A percentile compares a stretch with the other conserved stretches of the same genome.
Evolutionary conservation across 2,329 filamentous ascomycete genomes (phyloP).

Genomic region (Didymella sp.): DNA sequence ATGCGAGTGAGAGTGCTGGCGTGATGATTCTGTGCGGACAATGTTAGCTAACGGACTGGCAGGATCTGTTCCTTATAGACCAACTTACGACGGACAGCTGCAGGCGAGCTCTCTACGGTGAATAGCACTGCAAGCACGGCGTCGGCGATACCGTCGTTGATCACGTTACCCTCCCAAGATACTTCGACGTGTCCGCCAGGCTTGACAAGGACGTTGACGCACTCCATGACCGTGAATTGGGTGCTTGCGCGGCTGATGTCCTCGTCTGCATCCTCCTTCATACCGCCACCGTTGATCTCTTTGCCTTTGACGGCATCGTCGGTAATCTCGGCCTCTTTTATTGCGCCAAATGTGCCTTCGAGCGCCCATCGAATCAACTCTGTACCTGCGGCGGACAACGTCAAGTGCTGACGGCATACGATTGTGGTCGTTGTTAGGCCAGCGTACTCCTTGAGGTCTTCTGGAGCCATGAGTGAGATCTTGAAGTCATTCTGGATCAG

Average conservation of each 20-base stretch:
- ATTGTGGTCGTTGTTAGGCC: constrained; percentile 97
- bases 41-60: constrained; percentile 1
- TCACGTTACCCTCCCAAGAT: constrained; percentile 97
- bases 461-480: constrained; percentile 93
- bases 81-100: constrained; percentile 83
- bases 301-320: constrained; percentile 45
- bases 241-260: constrained; percentile 64
- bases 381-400: constrained; percentile 83
- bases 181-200: constrained; percentile 82
- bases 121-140: constrained; percentile 92
- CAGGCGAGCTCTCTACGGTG: constrained; percentile 90
- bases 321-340: constrained; percentile 56
- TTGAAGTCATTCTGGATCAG: constrained; percentile 98
- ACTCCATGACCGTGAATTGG: constrained; percentile 81
- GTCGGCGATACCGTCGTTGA: constrained; percentile 98
- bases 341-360: constrained; percentile 89
- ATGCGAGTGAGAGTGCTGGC: constrained; percentile 40
- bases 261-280: constrained; percentile 67
- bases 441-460: constrained; percentile 94
- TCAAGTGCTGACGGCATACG: constrained; percentile 88
- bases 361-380: constrained; percentile 94
- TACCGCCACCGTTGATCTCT: constrained; percentile 50
- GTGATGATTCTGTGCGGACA: constrained; percentile 43
- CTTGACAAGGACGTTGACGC: constrained; percentile 80
- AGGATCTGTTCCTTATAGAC: not conserved